phyloP scores from a whole-genome alignment of 495 filamentous ascomycete species.

The Xylaria longipes region DNA sequence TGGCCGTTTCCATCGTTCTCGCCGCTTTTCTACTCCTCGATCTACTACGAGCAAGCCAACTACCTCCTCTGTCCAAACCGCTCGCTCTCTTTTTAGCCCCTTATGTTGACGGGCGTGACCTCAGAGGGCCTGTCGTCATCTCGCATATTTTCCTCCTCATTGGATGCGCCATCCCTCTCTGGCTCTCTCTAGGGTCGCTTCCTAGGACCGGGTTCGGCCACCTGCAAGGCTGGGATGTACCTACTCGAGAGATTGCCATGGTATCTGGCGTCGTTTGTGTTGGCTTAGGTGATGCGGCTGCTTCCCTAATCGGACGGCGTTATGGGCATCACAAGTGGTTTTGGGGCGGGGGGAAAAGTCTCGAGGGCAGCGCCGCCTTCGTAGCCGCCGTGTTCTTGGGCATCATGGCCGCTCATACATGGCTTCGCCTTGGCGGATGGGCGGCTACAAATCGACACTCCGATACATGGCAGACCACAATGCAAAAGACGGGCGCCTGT shows the following conservation, averaged over 20 bases:
- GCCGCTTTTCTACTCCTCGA: constrained; percentile 87
- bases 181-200: constrained; percentile 79
- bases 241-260: constrained; percentile 78
- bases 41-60: constrained; percentile 84
- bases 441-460: constrained; percentile 40
- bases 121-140: constrained; percentile 92
- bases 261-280: constrained; percentile 91
- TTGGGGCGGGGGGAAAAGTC: constrained; percentile 94
- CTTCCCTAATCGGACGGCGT: constrained; percentile 88
- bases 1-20: constrained; percentile 77
- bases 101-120: constrained; percentile 92
- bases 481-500: constrained; percentile 68
- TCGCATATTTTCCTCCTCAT: constrained; percentile 95
- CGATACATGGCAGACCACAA: constrained; percentile 30
- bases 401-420: constrained; percentile 71
- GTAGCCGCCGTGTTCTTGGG: constrained; percentile 77
- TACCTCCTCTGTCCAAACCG: constrained; percentile 84
- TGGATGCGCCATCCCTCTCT: constrained; percentile 94
- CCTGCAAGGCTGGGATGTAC: constrained; percentile 77
- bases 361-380: constrained; percentile 91
- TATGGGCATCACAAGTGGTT: constrained; percentile 90
- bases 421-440: constrained; percentile 81
- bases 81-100: constrained; percentile 86
- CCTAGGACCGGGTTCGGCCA: constrained; percentile 56
- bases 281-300: constrained; percentile 93